These are phyloP conservation scores for Paecilomyces variotii DNA, from an alignment of 2,329 filamentous ascomycete species.

Conservation along the genomic window DNA sequence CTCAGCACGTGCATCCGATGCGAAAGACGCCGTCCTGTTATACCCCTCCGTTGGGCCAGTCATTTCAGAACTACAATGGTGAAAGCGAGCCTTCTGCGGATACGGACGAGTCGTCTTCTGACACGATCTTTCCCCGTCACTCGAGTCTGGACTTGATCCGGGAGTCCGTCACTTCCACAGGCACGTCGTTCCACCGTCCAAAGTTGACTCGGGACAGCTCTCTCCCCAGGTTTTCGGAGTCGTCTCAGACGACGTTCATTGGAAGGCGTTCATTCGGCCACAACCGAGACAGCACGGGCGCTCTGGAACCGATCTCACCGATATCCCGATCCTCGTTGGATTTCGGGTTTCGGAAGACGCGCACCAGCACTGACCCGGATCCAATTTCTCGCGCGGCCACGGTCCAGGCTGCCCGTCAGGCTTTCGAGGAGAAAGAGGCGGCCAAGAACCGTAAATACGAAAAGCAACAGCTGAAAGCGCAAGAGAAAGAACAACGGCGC, in stretches of 20 bases:
- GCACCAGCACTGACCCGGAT: constrained; percentile 46
- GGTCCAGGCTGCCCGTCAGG: constrained; percentile 48
- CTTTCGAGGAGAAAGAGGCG: constrained; percentile 53
- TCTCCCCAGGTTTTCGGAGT: constrained; percentile 41
- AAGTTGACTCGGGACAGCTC: constrained; percentile 30
- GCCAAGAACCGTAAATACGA: constrained; percentile 49
- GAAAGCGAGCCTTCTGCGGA: constrained; percentile 38
- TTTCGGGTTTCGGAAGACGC: constrained; percentile 45
- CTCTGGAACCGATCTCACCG: constrained; percentile 44
- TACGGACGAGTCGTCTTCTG: constrained; percentile 38
- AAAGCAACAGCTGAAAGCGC: constrained; percentile 43
- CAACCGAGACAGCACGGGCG: constrained; percentile 42
- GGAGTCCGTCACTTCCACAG: constrained; percentile 19
- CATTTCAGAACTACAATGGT: constrained; percentile 42
- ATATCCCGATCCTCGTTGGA: constrained; percentile 51
- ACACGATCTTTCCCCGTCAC: constrained; percentile 28
- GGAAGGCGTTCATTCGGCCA: constrained; percentile 41
- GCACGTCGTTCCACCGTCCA: constrained; percentile 21
- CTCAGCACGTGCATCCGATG: constrained; percentile 48
- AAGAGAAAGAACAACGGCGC: constrained; percentile 35
- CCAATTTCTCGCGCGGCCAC: constrained; percentile 47
- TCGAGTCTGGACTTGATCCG: constrained; percentile 18
- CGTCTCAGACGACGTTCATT: constrained; percentile 46
- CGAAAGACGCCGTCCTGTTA: constrained; percentile 48
- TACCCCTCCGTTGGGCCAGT: constrained; percentile 45